Conservation (phyloP, 2,329 filamentous ascomycete genomes). For the Leptographium wingfieldii region DNA sequence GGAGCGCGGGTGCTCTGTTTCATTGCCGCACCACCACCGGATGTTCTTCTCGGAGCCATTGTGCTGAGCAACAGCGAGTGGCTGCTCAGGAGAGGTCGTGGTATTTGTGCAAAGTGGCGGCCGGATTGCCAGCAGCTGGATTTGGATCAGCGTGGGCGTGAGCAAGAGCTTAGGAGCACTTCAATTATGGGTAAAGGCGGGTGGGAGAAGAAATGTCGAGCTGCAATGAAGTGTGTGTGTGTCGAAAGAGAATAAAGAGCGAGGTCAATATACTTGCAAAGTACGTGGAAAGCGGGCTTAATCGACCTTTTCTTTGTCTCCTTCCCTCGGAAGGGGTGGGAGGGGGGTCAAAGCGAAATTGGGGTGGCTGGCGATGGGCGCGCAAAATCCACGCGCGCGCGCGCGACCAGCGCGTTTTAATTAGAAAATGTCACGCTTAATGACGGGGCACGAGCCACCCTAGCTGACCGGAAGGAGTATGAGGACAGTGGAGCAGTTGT, state of each 20-base stretch:
- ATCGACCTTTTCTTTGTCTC: not conserved
- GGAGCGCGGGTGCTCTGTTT: slow-evolving; percentile 2
- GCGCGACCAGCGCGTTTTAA: slow-evolving; percentile 1
- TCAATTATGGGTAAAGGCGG: not conserved
- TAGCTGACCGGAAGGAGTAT: not conserved
- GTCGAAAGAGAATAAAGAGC: not conserved
- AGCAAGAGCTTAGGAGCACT: not conserved
- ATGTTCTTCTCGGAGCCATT: slow-evolving; percentile 7
- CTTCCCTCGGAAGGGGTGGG: not conserved
- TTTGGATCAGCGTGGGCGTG: not conserved
- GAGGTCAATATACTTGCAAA: no score
- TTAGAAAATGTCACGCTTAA: not conserved
- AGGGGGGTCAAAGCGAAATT: slow-evolving; percentile 1
- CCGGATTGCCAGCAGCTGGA: not conserved
- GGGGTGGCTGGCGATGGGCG: slow-evolving; percentile 6
- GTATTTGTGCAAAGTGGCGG: not conserved
- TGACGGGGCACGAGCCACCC: not conserved
- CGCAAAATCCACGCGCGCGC: not conserved
- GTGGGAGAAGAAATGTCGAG: no score
- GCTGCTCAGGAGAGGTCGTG: not conserved
- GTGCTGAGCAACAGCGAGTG: not conserved
- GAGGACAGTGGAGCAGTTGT: not conserved
- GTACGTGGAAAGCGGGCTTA: not conserved
- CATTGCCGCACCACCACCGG: slow-evolving; percentile 1
- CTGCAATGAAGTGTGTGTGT: not conserved